phyloP scores from a whole-genome alignment of 1,284 basidiomycete species.

The Ganoderma lucidum region DNA sequence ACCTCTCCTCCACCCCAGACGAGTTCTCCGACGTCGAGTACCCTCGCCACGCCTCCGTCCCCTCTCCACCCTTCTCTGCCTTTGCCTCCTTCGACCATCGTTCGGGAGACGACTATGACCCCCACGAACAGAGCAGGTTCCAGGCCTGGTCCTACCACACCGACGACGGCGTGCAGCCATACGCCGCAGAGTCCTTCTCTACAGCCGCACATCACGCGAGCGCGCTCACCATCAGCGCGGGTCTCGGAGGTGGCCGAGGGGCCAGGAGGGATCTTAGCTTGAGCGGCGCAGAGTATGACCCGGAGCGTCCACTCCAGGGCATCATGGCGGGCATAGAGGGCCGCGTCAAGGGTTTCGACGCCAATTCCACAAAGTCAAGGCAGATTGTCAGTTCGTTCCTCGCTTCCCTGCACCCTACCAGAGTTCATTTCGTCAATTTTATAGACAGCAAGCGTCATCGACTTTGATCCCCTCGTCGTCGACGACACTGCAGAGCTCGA shows the following conservation, averaged over 20 bases:
- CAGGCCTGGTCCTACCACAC: conserved; percentile 73
- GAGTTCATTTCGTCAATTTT: conserved; percentile 18
- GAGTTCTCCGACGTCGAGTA: conserved; percentile 66
- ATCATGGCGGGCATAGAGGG: conserved; percentile 68
- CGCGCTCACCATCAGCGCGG: conserved; percentile 85
- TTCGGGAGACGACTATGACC: conserved; percentile 61
- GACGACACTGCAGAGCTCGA: conserved; percentile 72
- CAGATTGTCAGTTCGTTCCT: conserved; percentile 49
- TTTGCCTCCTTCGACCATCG: conserved; percentile 69
- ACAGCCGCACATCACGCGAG: conserved; percentile 89
- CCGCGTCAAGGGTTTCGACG: conserved; percentile 59
- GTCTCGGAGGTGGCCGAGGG: conserved; percentile 62
- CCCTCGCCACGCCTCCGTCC: conserved; percentile 68
- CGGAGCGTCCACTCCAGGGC: conserved; percentile 80
- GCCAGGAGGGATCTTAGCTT: conserved; percentile 62
- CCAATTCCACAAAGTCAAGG: conserved; percentile 57
- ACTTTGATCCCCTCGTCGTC: conserved; percentile 61
- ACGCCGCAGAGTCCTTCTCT: conserved; percentile 73
- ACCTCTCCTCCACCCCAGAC: conserved; percentile 59
- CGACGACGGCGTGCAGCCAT: conserved; percentile 70
- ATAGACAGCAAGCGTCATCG: conserved; percentile 37
- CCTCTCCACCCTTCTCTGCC: conserved; percentile 54
- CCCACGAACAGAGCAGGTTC: conserved; percentile 58
- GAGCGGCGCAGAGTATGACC: conserved; percentile 86
- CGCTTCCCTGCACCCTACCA: neutral